Base-by-base conservation (phyloP, 441 rosid genomes). In the Omphalea diandra region DNA sequence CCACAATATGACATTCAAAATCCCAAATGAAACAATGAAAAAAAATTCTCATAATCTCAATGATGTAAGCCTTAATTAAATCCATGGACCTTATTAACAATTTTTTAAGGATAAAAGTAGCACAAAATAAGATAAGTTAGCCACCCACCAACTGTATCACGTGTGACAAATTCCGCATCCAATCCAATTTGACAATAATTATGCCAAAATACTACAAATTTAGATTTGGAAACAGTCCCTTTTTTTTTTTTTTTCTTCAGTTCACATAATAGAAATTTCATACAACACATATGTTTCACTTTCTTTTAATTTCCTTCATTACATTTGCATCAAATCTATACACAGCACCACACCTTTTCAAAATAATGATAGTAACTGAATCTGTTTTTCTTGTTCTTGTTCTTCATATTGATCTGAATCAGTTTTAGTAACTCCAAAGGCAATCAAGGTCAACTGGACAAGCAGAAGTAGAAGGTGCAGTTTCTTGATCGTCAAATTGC, bases 391-490 rank as follows among this genome's bases (percentile, higher is more conserved):
- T 43, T 46, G 26, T 68, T 44, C 43, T 38, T 12, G 73, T 57
- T 35, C 59, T 57, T 38, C 44, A 58, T 53, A 35, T 54, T 64
- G 32, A 29, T 33, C 63, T 52, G 58, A 18, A 4, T 35, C 17
- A 0, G 15, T 70, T 70, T 83, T 80, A 88, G 69, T 79, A 88
- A 76, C 69, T 83, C 97, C 93, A 90, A 59, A 91, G 69, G 72
- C 77, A 73, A 63, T 84, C 90, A 67, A 84, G 76, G 69, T 85
- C 90, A 52, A 76, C 35, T 7, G 86, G 85, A 70, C 75, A 83
- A 8, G 82, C 73, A 15, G 92, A 83, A 75, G 87, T 57, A 52
- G 88, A 83, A 35, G 91, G 90, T 10, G 70, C 87, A n/a, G n/a
- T n/a, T 17, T 80, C 84, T 29, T 76, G 92, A 68, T 81, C 83